Percentiles rank a stretch among this genome's conserved stretches.
These are phyloP conservation scores for Phytophthora nicotianae DNA, from an alignment of 352 stramenopile species.

Conservation along the genomic window DNA sequence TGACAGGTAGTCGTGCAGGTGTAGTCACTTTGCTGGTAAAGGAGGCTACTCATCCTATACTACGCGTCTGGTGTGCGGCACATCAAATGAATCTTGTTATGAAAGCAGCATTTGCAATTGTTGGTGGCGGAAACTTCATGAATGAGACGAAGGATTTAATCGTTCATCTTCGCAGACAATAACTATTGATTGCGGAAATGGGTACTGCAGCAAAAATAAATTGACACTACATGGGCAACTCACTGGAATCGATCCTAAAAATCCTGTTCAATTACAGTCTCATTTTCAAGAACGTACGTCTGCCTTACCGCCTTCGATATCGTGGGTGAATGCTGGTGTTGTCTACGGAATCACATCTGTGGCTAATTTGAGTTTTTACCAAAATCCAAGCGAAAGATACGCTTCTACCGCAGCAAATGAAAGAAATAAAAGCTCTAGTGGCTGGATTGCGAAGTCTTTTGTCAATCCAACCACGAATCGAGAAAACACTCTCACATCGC, in stretches of 20 bases:
- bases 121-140: neutral
- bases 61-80: slow-evolving; percentile 7
- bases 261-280: neutral
- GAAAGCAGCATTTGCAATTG: neutral
- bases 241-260: neutral
- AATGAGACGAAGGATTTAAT: slow-evolving; percentile 1
- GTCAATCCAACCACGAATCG: neutral
- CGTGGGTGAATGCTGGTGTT: neutral
- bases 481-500: neutral
- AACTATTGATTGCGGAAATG: slow-evolving; percentile 5
- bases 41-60: slow-evolving; percentile 1
- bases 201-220: neutral
- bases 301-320: neutral
- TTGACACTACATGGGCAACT: slow-evolving; percentile 2
- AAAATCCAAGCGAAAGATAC: neutral
- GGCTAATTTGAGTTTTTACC: neutral
- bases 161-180: slow-evolving; percentile 3
- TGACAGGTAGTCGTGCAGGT: neutral
- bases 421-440: neutral
- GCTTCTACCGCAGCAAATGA: neutral
- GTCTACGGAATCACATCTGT: neutral
- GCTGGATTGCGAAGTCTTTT: neutral
- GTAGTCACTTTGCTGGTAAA: neutral
- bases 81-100: slow-evolving; percentile 9
- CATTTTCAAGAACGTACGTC: neutral